Evolutionary conservation across 2,329 filamentous ascomycete genomes (phyloP).

Genomic region (Fusarium irregulare): DNA sequence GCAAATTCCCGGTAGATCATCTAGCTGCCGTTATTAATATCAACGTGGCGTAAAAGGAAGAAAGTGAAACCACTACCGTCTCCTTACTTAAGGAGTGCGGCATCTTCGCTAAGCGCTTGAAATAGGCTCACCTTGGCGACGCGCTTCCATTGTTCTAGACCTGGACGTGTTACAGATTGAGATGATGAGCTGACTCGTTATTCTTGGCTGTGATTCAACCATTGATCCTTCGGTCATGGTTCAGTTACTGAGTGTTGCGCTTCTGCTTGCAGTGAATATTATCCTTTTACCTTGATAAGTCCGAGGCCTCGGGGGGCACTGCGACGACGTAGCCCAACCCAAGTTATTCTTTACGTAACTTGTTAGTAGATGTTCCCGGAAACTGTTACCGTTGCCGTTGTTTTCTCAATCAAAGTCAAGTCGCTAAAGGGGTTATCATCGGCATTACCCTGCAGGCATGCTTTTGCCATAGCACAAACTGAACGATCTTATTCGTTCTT

Average conservation of each 20-base stretch:
- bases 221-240: no score
- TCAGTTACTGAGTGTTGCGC: no score
- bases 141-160: background rate
- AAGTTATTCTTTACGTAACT: background rate
- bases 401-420: no score
- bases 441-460: no score
- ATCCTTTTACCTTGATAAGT: background rate
- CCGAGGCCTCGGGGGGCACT: background rate
- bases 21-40: background rate
- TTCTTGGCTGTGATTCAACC: background rate
- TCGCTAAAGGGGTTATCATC: no score
- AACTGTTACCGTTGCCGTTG: no score
- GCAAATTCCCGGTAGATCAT: background rate
- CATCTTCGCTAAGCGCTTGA: background rate
- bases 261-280: fast-evolving
- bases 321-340: background rate
- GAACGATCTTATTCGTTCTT: no score
- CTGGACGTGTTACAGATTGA: background rate
- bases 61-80: background rate
- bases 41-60: background rate
- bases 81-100: background rate
- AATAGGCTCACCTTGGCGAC: background rate
- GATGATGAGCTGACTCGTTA: background rate
- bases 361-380: no score
- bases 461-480: no score